Base-by-base conservation (phyloP, 2,329 filamentous ascomycete genomes). In the Pestalotiopsis sp. region DNA sequence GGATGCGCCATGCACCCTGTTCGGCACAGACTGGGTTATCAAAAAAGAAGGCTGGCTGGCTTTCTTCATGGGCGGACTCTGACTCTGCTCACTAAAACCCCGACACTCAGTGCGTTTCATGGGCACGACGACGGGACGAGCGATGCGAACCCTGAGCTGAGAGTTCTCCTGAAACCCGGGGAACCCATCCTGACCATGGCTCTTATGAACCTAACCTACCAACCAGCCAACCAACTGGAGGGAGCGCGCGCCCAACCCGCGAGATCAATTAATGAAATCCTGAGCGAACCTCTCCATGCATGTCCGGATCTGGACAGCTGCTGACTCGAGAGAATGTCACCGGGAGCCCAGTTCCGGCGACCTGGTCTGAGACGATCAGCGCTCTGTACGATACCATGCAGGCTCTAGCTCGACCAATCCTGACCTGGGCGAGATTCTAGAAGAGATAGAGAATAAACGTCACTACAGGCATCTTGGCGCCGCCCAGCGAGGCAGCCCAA, bases 281-380 rank as follows among this genome's bases (percentile, higher is more conserved):
- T 11, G 17, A 52, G 45, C 45, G 45, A n/a, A n/a, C 45, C n/a
- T 52, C 45, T 52, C 45, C 17, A 1, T 52, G 45, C 20, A 66
- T 56, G 45, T 23, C 63, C 23, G 3, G 31, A 62, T 62, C 36
- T 39, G 59, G 31, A 20, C 31, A 20, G 5, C 27, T 57, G 23
- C 14, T 49, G 63, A 56, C 63, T 66, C 63, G 31, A 66, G 25
- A 23, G 9, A 6, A 23, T 14, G 63, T 36, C 38, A 14, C 63
- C 63, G 41, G 49, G 63, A 25, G 7, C 7, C 63, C 17, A 52
- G 14, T 66, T 57, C 63, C 63, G 63, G 63, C 25, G n/a, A 57
- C n/a, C 52, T 64, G 20, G 20, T 31, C 62, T 38, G 41, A 64
- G n/a, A 52, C 23, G 31, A 60, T 17, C 13, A 45, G 41, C 23